Evolutionary conservation across 2,329 filamentous ascomycete species (phyloP), one percentile per base, ranked within the genome.

Genomic region (Chaetothyriales sp.): DNA sequence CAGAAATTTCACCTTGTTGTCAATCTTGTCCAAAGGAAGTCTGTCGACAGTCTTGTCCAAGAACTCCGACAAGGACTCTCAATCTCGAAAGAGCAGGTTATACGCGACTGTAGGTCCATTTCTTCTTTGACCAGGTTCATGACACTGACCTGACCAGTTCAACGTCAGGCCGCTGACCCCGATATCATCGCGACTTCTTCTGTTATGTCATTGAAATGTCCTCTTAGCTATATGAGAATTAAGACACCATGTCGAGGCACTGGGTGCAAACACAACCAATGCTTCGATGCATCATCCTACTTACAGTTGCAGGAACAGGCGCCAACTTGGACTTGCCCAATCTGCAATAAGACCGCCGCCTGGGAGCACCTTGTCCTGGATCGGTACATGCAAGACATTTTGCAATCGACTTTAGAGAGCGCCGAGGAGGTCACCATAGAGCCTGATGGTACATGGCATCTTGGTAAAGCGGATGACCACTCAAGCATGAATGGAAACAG

Each of bases 301-400:
- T 74, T 98, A 18, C 86, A 95, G 60, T 70, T 98, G 25, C 90
- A 96, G 64, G 88, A 96, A 64, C 92, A 98, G 70, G 90, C 87
- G 0, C 92, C 92, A 0, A 93, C 92, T 18, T 98, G 92, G 92
- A 75, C 81, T n/a, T 98, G 92, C 62, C 92, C 92, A 0, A 83
- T 95, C 19, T 98, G 92, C 71, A 90, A 83, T 66, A 93, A 89
- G 62, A 69, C 78, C 0, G 82, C 88, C 1, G 79, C 81, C 0
- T 98, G 86, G 65, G 84, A 90, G 48, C 81, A 78, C 46, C 70
- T 98, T 20, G 87, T 86, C 9, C 80, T 96, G 26, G 92, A 98
- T 59, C 84, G 92, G 62, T 95, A 94, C 64, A 88, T 95, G 15
- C 80, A 83, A 61, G 84, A 95, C 56, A 95, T 98, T 50, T 70